Percentiles rank a stretch among this genome's conserved stretches.
phyloP scores from a whole-genome alignment of 805 yeast genomes.

The Wickerhamomyces subpelliculosus region DNA sequence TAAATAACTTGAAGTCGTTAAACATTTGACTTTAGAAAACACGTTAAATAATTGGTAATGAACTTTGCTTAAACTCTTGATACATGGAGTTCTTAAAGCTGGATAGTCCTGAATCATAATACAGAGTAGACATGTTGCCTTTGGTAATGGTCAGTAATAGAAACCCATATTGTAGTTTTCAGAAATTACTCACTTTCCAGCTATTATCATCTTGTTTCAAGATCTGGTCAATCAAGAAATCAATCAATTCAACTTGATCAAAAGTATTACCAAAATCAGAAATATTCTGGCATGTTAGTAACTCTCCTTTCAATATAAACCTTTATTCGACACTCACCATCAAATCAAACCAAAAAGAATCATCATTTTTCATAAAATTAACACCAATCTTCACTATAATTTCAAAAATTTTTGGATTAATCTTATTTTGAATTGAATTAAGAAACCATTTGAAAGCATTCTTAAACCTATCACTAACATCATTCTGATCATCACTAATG shows the following conservation, averaged over 20 bases:
- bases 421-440: conserved; percentile 4
- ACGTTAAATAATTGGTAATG: neutral
- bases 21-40: conserved; percentile 8
- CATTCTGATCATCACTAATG: neutral
- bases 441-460: conserved; percentile 4
- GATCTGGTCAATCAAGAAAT: conserved; percentile 6
- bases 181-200: no score
- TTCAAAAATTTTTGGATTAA: conserved; percentile 13
- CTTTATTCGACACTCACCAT: conserved; percentile 8
- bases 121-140: conserved; percentile 19
- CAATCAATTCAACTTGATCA: conserved; percentile 10
- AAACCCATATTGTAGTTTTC: no score
- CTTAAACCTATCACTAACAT: neutral
- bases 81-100: conserved; percentile 1
- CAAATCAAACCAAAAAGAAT: conserved; percentile 17
- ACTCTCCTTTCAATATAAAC: no score
- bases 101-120: conserved; percentile 18
- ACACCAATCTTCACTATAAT: conserved; percentile 18
- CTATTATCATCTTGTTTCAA: conserved; percentile 8
- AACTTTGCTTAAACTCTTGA: neutral
- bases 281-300: conserved; percentile 4
- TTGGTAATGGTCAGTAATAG: no score
- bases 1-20: conserved; percentile 12
- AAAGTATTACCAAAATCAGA: conserved; percentile 15
- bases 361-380: conserved; percentile 10